Conservation (phyloP, 1,139 yeast genomes). For the Pichia sp. region DNA sequence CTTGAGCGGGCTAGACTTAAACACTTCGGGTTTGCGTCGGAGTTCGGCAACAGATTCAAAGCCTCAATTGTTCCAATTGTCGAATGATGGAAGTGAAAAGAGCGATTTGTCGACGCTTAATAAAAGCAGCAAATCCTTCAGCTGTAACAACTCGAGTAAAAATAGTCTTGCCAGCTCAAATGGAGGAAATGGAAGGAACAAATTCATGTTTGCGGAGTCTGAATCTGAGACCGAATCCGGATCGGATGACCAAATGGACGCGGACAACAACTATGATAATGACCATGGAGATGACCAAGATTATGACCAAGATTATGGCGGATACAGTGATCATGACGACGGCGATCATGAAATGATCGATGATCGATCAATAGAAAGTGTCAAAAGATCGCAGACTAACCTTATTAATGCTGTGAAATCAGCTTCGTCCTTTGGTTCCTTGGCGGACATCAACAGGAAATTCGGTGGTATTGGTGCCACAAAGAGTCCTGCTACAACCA, state of each 20-base stretch:
- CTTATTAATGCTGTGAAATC: conserved; percentile 11
- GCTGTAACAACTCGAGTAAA: not conserved
- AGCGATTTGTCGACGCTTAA: not conserved
- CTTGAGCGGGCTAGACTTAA: conserved; percentile 30
- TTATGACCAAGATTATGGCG: not conserved
- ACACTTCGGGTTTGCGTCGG: conserved; percentile 25
- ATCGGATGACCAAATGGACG: conserved; percentile 9
- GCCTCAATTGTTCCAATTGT: conserved; percentile 28
- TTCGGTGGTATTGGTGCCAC: conserved; percentile 6
- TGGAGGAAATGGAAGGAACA: conserved; percentile 5
- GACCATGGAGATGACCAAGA: not conserved
- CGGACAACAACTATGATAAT: not conserved
- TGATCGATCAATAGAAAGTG: conserved; percentile 4
- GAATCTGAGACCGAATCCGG: conserved; percentile 6
- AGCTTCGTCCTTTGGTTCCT: conserved; percentile 7
- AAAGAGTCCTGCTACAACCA: not conserved
- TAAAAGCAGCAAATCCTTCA: not conserved
- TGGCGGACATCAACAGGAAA: conserved; percentile 10
- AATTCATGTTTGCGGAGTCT: conserved; percentile 21
- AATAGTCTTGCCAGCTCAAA: not conserved
- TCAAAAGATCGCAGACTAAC: not conserved
- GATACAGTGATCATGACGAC: not conserved
- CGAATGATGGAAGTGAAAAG: not conserved
- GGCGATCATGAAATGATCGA: conserved; percentile 16
- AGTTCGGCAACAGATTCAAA: conserved; percentile 29